These are phyloP conservation scores for Cavenderia fasciculata DNA, from an alignment of 78 protist genomes.

Conservation along the genomic window DNA sequence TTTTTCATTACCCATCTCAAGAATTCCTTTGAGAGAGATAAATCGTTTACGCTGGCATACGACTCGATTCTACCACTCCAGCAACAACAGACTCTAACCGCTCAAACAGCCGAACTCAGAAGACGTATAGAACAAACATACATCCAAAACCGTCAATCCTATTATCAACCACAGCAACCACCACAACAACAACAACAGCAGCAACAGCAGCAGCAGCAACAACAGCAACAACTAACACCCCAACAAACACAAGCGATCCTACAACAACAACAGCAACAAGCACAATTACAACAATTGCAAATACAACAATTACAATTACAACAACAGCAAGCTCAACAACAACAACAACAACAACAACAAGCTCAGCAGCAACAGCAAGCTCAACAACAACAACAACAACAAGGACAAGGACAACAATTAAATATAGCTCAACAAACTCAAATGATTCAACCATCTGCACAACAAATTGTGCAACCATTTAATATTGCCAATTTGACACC, in stretches of 20 bases:
- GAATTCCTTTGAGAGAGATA: not conserved
- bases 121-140: not conserved
- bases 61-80: not conserved
- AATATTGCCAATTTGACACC: no score
- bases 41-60: not conserved
- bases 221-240: not conserved
- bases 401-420: no score
- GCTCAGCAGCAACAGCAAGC: no score
- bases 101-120: not conserved
- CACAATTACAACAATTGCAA: no score
- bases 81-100: not conserved
- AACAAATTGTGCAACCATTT: no score
- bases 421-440: no score
- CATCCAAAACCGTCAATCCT: not conserved
- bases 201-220: constrained; percentile 1
- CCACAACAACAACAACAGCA: not conserved
- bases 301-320: no score
- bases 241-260: not conserved
- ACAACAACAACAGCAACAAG: not conserved
- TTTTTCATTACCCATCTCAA: not conserved
- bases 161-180: not conserved
- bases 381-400: no score
- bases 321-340: no score
- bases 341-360: no score
- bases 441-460: no score